A percentile compares a stretch with the other conserved stretches of the same genome.
Evolutionary conservation across 192 early-diverging fungal genomes (phyloP).

Genomic region (Gamsiella multidivaricata): DNA sequence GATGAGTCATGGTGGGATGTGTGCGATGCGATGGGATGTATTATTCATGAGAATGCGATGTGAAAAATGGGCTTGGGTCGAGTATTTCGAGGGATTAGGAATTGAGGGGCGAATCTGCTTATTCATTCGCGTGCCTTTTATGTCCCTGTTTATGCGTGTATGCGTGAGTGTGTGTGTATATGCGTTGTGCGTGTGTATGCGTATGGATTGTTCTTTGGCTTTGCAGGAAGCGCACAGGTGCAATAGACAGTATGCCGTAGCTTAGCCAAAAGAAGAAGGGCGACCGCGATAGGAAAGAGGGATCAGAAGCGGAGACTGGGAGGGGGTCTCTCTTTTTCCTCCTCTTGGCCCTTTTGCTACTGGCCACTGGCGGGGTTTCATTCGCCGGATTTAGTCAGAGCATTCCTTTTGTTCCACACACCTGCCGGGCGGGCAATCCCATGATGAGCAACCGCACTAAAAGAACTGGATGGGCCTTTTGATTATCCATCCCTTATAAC

Average conservation of each 20-base stretch:
- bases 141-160: background rate
- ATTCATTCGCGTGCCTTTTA: background rate
- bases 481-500: too few relatives aligned
- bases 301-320: too few relatives aligned
- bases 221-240: too few relatives aligned
- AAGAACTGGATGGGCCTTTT: too few relatives aligned
- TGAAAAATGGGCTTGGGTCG: background rate
- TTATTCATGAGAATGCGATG: background rate
- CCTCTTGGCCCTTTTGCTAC: background rate
- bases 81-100: background rate
- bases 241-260: too few relatives aligned
- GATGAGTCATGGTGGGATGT: background rate
- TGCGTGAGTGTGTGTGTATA: background rate
- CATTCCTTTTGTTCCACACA: background rate
- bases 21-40: background rate
- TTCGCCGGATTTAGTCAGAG: conserved; percentile 7
- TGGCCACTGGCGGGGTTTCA: conserved; percentile 19
- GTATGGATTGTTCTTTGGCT: too few relatives aligned
- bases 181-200: too few relatives aligned
- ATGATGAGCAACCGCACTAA: too few relatives aligned
- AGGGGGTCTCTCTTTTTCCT: too few relatives aligned
- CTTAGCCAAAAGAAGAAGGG: too few relatives aligned
- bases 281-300: too few relatives aligned
- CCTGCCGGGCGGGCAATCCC: too few relatives aligned
- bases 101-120: background rate